phyloP scores from a whole-genome alignment of 225 moss, liverwort and hornwort species.

The Rhytidiadelphus loreus region DNA sequence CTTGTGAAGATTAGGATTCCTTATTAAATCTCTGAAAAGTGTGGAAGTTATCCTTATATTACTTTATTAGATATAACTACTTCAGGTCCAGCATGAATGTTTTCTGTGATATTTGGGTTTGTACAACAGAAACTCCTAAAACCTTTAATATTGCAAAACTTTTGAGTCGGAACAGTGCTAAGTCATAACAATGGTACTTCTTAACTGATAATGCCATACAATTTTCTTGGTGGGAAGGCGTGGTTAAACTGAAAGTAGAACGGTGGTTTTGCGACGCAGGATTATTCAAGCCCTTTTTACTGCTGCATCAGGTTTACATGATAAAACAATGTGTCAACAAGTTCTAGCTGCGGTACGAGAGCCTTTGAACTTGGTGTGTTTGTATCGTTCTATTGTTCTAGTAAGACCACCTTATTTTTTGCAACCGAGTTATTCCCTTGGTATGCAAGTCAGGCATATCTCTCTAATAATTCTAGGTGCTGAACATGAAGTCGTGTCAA shows the following conservation, averaged over 20 bases:
- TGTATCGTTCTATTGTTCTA: neutral
- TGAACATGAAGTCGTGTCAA: neutral
- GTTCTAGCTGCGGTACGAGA: slow-evolving; percentile 74
- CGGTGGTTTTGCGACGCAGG: slow-evolving; percentile 20
- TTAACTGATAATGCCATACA: neutral
- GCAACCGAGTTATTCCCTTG: neutral
- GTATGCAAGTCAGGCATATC: neutral
- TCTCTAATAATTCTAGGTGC: neutral
- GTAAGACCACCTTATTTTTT: neutral
- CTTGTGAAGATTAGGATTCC: neutral
- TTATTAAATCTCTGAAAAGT: neutral
- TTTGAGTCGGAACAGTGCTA: neutral
- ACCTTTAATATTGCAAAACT: neutral
- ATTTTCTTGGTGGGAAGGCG: neutral
- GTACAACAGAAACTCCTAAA: neutral
- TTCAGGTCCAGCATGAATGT: neutral
- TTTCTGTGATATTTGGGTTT: neutral
- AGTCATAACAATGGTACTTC: neutral
- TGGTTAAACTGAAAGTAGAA: neutral
- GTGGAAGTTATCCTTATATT: neutral
- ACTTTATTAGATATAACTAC: neutral
- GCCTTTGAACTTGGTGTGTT: neutral
- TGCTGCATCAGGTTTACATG: slow-evolving; percentile 67
- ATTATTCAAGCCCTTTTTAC: slow-evolving; percentile 79
- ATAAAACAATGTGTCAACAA: slow-evolving; percentile 51